These are phyloP conservation scores for Wickerhamomyces bovis DNA, from an alignment of 805 yeast genomes.

Conservation along the genomic window DNA sequence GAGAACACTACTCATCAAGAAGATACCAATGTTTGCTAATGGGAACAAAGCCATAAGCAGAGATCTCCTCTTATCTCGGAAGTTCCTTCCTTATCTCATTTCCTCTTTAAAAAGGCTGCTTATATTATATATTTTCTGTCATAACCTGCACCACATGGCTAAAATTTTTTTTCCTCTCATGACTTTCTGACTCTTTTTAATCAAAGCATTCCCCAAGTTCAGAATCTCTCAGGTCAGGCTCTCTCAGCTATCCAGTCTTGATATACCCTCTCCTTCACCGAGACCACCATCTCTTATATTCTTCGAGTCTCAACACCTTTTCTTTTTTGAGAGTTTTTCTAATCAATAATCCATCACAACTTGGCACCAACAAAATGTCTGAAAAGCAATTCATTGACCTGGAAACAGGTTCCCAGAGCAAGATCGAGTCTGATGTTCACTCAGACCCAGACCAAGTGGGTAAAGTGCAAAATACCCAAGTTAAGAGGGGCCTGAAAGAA, in stretches of 20 bases:
- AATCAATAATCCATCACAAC: background rate
- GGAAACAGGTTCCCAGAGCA: background rate
- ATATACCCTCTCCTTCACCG: background rate
- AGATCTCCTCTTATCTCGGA: background rate
- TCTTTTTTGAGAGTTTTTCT: background rate
- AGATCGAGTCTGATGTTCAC: slow-evolving; percentile 16
- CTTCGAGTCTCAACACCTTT: background rate
- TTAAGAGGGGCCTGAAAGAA: slow-evolving; percentile 54
- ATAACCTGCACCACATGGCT: background rate
- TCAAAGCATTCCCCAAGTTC: no score
- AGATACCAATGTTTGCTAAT: background rate
- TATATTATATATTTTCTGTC: background rate
- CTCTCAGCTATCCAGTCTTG: no score
- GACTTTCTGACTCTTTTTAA: background rate
- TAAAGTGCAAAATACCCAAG: slow-evolving; percentile 33
- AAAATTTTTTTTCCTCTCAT: background rate
- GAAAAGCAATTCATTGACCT: background rate
- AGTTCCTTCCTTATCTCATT: background rate
- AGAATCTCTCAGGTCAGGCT: no score
- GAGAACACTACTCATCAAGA: background rate
- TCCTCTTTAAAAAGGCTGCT: background rate
- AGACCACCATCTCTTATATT: background rate
- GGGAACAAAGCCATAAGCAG: no score
- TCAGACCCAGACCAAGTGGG: slow-evolving; percentile 11
- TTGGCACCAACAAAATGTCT: background rate